These are phyloP conservation scores for Onygenales sp. DNA, from an alignment of 2,329 filamentous ascomycete species.

Conservation along the genomic window DNA sequence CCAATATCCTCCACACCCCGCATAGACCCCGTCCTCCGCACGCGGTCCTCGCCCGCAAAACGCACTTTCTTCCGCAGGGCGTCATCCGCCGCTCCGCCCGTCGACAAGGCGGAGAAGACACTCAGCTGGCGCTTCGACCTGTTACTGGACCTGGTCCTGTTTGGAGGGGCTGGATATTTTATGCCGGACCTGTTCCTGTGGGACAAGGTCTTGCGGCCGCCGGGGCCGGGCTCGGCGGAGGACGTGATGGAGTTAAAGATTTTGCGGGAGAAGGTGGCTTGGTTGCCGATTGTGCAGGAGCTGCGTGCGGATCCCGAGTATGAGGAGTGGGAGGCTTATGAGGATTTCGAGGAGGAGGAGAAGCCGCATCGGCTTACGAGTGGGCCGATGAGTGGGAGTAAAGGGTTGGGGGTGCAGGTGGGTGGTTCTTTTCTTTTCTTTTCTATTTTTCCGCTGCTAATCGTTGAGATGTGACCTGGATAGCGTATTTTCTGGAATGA, in stretches of 20 bases:
- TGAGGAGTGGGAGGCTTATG: constrained; percentile 30
- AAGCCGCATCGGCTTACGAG: constrained; percentile 27
- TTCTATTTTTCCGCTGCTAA: neutral
- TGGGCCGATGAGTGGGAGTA: constrained; percentile 30
- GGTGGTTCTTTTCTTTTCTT: constrained; percentile 7
- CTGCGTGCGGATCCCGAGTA: constrained; percentile 30
- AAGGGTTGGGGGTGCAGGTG: constrained; percentile 33
- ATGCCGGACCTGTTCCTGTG: too few species aligned
- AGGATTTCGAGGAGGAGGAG: constrained; percentile 25
- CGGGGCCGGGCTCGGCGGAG: constrained; percentile 24
- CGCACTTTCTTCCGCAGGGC: constrained; percentile 6
- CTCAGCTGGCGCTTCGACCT: too few species aligned
- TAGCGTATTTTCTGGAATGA: constrained; percentile 58
- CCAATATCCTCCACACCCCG: neutral
- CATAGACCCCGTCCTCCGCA: neutral
- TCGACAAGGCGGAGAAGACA: too few species aligned
- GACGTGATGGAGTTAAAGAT: constrained; percentile 21
- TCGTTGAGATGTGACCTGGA: constrained; percentile 10
- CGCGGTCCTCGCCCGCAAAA: neutral
- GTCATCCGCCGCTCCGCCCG: too few species aligned
- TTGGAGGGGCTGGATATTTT: too few species aligned
- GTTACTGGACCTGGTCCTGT: too few species aligned
- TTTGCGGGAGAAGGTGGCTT: constrained; percentile 24
- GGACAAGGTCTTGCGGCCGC: neutral
- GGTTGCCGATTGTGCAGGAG: constrained; percentile 27